Conservation (phyloP, 352 stramenopile species). For the Pythium phragmitis region DNA sequence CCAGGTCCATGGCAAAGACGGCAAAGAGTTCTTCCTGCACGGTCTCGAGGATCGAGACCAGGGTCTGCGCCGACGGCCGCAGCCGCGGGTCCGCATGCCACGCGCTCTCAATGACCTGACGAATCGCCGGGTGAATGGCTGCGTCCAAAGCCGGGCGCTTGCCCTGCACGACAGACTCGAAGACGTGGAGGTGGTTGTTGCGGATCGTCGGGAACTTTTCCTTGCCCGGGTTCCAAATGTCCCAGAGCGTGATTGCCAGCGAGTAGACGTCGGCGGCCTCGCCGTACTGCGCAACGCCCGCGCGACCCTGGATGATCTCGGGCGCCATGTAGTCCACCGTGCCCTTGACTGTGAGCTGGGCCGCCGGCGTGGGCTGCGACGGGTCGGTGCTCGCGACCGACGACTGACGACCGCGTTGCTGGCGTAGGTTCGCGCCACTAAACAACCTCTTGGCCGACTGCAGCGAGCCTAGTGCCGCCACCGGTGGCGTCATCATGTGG, state of each 20-base stretch:
- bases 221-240: constrained; percentile 48
- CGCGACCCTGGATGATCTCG: constrained; percentile 74
- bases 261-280: constrained; percentile 75
- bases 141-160: constrained; percentile 31
- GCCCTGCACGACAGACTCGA: constrained; percentile 43
- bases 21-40: constrained; percentile 29
- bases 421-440: background rate
- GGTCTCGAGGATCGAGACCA: constrained; percentile 28
- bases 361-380: background rate
- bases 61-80: constrained; percentile 26
- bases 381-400: background rate
- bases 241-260: constrained; percentile 80
- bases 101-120: constrained; percentile 26
- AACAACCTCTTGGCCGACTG: background rate
- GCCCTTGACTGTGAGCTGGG: constrained; percentile 61
- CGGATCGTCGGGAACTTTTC: constrained; percentile 44
- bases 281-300: constrained; percentile 57
- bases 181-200: constrained; percentile 55
- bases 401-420: background rate
- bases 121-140: constrained; percentile 16
- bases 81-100: constrained; percentile 27
- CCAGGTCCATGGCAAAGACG: constrained; percentile 20
- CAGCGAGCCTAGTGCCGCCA: background rate
- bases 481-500: background rate
- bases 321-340: constrained; percentile 85